Evolutionary conservation across 768 basidiomycete species (phyloP).

Genomic region (Kwoniella newhampshirensis): DNA sequence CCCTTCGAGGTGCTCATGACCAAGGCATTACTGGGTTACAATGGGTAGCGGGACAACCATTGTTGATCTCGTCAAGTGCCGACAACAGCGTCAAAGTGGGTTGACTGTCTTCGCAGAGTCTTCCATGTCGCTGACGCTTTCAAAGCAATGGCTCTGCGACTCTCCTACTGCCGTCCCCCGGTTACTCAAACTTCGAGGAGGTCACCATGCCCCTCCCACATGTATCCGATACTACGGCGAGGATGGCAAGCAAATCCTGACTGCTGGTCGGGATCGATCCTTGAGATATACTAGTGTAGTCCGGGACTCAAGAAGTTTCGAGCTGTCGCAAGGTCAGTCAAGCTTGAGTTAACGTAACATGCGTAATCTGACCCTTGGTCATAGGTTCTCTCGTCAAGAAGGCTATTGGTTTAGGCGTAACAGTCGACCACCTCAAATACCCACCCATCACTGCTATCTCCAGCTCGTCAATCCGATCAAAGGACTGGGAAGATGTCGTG

Average conservation of each 20-base stretch:
- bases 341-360: not conserved
- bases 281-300: constrained; percentile 89
- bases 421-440: constrained; percentile 78
- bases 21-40: constrained; percentile 75
- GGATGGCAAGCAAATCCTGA: constrained; percentile 93
- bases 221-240: constrained; percentile 91
- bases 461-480: constrained; percentile 73
- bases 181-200: constrained; percentile 85
- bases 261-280: constrained; percentile 77
- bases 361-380: not conserved
- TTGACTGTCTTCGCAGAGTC: constrained; percentile 3
- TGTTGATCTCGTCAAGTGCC: constrained; percentile 83
- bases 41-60: constrained; percentile 90
- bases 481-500: constrained; percentile 97
- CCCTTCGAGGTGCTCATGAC: constrained; percentile 85
- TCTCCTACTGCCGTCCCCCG: constrained; percentile 81
- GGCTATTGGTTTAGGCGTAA: constrained; percentile 72
- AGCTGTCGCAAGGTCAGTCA: constrained; percentile 79
- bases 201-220: constrained; percentile 87
- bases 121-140: not conserved
- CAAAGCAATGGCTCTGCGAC: constrained; percentile 96
- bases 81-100: constrained; percentile 93
- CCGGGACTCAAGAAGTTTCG: constrained; percentile 89
- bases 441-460: constrained; percentile 75
- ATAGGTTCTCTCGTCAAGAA: constrained; percentile 80